phyloP scores from a whole-genome alignment of 441 rosid species.

The Populus tomentosa region DNA sequence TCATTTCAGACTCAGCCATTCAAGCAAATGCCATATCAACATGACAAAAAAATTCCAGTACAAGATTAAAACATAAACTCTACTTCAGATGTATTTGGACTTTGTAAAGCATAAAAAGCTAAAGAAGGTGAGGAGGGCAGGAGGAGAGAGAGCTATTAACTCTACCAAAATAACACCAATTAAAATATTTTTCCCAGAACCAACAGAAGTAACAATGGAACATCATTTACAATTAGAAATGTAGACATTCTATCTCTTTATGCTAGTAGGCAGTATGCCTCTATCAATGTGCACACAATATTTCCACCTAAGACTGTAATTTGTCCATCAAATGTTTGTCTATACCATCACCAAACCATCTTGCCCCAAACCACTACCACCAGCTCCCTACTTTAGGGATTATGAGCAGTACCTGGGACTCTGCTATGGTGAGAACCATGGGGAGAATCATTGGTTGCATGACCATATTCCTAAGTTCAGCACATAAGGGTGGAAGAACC shows the following conservation, averaged over 20 bases:
- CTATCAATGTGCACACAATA: too few relatives aligned
- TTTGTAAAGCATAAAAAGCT: background rate
- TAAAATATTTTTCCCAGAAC: background rate
- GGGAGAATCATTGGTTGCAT: conserved; percentile 97
- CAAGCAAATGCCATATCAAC: background rate
- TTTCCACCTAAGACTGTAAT: too few relatives aligned
- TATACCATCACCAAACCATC: background rate
- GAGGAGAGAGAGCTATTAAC: background rate
- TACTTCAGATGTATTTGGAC: background rate
- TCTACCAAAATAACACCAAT: background rate
- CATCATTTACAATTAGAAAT: background rate
- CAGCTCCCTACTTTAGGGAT: too few relatives aligned
- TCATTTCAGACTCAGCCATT: background rate
- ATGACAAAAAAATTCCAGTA: background rate
- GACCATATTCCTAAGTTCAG: conserved; percentile 92
- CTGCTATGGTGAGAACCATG: conserved; percentile 93
- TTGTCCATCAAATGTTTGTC: too few relatives aligned
- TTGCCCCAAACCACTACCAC: background rate
- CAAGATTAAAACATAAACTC: background rate
- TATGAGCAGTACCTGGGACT: conserved; percentile 66
- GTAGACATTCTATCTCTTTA: background rate
- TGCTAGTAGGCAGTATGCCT: too few relatives aligned
- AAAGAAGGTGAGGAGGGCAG: background rate
- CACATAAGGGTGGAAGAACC: conserved; percentile 98
- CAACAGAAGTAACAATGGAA: background rate